These are phyloP conservation scores for Phytophthora pinifolia DNA, from an alignment of 352 stramenopile species.

Conservation along the genomic window DNA sequence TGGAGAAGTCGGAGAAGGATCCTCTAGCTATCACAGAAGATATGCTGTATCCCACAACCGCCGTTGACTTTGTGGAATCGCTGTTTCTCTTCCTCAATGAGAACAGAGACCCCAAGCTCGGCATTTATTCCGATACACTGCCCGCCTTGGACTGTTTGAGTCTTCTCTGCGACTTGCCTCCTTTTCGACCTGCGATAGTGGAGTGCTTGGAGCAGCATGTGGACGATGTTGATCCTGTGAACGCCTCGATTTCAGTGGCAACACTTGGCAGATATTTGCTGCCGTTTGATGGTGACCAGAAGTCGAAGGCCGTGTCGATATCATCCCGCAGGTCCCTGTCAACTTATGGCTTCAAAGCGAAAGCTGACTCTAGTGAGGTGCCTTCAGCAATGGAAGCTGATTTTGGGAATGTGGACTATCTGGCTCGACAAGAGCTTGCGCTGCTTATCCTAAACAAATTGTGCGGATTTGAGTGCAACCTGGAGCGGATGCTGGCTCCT, in stretches of 20 bases:
- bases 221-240: conserved; percentile 60
- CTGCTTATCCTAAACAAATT: conserved; percentile 83
- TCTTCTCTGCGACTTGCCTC: conserved; percentile 59
- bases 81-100: conserved; percentile 82
- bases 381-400: conserved; percentile 52
- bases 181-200: conserved; percentile 56
- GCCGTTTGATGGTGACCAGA: conserved; percentile 61
- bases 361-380: conserved; percentile 30
- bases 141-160: conserved; percentile 73
- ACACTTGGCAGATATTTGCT: conserved; percentile 77
- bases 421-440: conserved; percentile 72
- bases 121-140: conserved; percentile 79
- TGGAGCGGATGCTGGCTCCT: conserved; percentile 74
- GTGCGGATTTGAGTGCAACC: conserved; percentile 65
- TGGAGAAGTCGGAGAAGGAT: conserved; percentile 64
- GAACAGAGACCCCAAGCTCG: conserved; percentile 68
- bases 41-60: conserved; percentile 53
- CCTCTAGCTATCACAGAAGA: conserved; percentile 47
- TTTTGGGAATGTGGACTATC: conserved; percentile 80
- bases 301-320: conserved; percentile 63
- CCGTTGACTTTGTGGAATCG: conserved; percentile 57
- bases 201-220: conserved; percentile 68
- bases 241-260: conserved; percentile 71
- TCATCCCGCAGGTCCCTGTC: conserved; percentile 75
- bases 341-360: conserved; percentile 70